Percentiles rank a stretch among this genome's conserved stretches.
These are phyloP conservation scores for Taphrina confusa DNA, from an alignment of 1,139 yeast species.

Conservation along the genomic window DNA sequence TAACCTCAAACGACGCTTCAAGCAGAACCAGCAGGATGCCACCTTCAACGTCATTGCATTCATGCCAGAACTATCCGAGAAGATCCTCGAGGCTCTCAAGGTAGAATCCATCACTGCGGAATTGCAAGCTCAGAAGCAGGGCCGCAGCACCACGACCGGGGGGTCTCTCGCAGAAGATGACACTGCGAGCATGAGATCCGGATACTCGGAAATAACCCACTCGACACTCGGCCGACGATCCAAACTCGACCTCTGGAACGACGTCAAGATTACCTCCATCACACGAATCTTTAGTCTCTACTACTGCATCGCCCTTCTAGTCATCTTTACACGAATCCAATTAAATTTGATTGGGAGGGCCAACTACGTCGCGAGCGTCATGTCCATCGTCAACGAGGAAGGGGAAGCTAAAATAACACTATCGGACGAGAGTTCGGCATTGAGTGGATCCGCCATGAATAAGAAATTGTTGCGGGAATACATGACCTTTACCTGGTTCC, in stretches of 20 bases:
- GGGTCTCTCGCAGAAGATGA: slow-evolving; percentile 23
- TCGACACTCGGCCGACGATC: slow-evolving; percentile 44
- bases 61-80: slow-evolving; percentile 71
- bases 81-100: slow-evolving; percentile 63
- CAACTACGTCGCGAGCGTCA: slow-evolving; percentile 79
- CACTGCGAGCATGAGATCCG: slow-evolving; percentile 32
- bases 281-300: slow-evolving; percentile 72
- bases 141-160: slow-evolving; percentile 40
- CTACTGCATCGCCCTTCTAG: slow-evolving; percentile 67
- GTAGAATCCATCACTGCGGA: slow-evolving; percentile 75
- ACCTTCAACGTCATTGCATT: slow-evolving; percentile 80
- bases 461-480: slow-evolving; percentile 70
- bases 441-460: slow-evolving; percentile 21
- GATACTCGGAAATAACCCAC: slow-evolving; percentile 22
- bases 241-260: slow-evolving; percentile 81
- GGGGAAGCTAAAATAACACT: slow-evolving; percentile 45
- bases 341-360: slow-evolving; percentile 84
- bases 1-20: slow-evolving; percentile 64
- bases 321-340: slow-evolving; percentile 78
- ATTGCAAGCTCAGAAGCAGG: slow-evolving; percentile 61
- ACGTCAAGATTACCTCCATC: slow-evolving; percentile 69
- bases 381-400: slow-evolving; percentile 47
- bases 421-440: slow-evolving; percentile 32
- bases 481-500: slow-evolving; percentile 90
- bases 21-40: slow-evolving; percentile 91